These are phyloP conservation scores for Paracorniculantispora psalliotae DNA, from an alignment of 2,329 filamentous ascomycete genomes.

Conservation along the genomic window DNA sequence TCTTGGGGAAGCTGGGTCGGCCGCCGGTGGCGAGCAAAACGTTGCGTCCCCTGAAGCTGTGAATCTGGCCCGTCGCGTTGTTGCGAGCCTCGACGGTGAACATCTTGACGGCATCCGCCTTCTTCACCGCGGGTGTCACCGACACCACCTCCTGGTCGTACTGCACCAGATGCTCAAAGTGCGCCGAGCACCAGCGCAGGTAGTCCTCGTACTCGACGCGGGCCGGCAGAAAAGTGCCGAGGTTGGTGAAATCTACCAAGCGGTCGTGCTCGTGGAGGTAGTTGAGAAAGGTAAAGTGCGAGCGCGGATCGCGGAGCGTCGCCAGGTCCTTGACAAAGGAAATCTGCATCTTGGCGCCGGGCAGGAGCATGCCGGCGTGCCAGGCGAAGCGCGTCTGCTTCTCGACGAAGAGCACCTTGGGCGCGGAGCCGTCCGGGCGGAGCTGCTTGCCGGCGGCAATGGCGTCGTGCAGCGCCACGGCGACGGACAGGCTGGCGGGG, in stretches of 20 bases:
- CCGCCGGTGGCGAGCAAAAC: constrained; percentile 58
- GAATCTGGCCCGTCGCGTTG: constrained; percentile 48
- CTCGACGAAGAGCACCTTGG: constrained; percentile 83
- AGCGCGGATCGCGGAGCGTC: constrained; percentile 79
- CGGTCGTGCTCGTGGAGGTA: constrained; percentile 78
- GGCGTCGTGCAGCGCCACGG: constrained; percentile 82
- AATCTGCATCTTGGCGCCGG: constrained; percentile 94
- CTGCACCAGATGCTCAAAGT: constrained; percentile 67
- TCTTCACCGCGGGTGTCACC: constrained; percentile 55
- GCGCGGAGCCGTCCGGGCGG: constrained; percentile 38
- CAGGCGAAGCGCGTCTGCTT: constrained; percentile 79
- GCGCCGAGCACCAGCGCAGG: constrained; percentile 82
- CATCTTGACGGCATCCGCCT: constrained; percentile 48
- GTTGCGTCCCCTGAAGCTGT: constrained; percentile 55
- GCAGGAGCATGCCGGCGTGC: constrained; percentile 94
- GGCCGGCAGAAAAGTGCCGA: constrained; percentile 81
- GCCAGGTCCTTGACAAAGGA: constrained; percentile 96
- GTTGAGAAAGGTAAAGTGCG: constrained; percentile 92
- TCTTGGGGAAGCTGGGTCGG: constrained; percentile 63
- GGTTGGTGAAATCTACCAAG: constrained; percentile 86
- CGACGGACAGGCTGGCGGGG: constrained; percentile 83
- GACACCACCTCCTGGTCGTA: constrained; percentile 76
- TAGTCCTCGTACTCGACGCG: constrained; percentile 93
- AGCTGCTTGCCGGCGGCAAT: constrained; percentile 47
- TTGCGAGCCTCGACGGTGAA: constrained; percentile 67